Evolutionary conservation across 1,284 basidiomycete species (phyloP).

Genomic region (Schizophyllum amplum): DNA sequence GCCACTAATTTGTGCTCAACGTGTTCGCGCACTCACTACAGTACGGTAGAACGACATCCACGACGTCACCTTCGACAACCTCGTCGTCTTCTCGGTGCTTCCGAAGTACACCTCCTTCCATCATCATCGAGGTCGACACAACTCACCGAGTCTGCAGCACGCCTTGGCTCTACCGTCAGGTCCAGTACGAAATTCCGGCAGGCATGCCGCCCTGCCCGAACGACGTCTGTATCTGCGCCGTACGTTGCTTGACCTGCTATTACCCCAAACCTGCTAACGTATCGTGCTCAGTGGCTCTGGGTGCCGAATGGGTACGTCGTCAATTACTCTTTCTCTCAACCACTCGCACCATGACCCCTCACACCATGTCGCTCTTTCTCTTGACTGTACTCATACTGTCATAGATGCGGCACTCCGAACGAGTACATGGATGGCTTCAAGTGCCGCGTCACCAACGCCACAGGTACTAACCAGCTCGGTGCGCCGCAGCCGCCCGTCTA

Average conservation of each 20-base stretch:
- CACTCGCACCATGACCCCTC: not conserved
- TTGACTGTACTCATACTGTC: too few species aligned
- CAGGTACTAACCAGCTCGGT: constrained; percentile 26
- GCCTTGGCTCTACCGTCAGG: constrained; percentile 35
- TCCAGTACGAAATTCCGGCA: constrained; percentile 34
- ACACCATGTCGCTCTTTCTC: not conserved
- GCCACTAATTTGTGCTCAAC: not conserved
- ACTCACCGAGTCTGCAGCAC: constrained; percentile 22
- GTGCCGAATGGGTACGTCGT: not conserved
- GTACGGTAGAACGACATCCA: constrained; percentile 26
- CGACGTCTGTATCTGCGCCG: constrained; percentile 40
- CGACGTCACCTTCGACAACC: constrained; percentile 20
- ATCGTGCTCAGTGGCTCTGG: not conserved
- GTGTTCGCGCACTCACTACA: not conserved
- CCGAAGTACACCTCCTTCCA: constrained; percentile 18
- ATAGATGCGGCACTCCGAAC: constrained; percentile 38
- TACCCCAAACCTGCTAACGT: not conserved
- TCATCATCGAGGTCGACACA: constrained; percentile 16
- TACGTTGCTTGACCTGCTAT: constrained; percentile 17
- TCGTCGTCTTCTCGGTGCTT: constrained; percentile 23
- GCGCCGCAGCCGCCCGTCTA: constrained; percentile 31
- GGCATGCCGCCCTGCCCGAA: constrained; percentile 36
- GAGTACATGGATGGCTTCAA: constrained; percentile 35
- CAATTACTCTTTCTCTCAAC: not conserved
- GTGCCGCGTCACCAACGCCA: constrained; percentile 34